A percentile compares a stretch with the other conserved stretches of the same genome.
phyloP scores from a whole-genome alignment of 2,329 filamentous ascomycete genomes.

The Epichloe uncinata region DNA sequence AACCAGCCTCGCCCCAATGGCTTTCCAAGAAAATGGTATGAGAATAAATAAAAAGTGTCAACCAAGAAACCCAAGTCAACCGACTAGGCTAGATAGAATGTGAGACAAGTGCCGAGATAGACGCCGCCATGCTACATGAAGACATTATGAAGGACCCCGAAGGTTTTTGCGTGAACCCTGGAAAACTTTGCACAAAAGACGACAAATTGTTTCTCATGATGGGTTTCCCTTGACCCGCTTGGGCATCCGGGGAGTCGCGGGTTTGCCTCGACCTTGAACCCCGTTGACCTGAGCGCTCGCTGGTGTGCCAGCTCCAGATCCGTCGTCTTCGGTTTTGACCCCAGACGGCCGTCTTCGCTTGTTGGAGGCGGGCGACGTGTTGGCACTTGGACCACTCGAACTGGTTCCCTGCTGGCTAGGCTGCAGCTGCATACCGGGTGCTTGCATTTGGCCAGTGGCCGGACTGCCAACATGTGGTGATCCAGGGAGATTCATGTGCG shows the following conservation, averaged over 20 bases:
- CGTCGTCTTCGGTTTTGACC: conserved; percentile 45
- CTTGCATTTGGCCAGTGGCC: conserved; percentile 48
- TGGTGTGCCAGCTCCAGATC: conserved; percentile 35
- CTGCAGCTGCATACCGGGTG: conserved; percentile 52
- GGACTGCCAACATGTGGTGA: conserved; percentile 50
- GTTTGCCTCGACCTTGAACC: conserved; percentile 35
- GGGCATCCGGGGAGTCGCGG: conserved; percentile 42
- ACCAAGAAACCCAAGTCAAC: conserved; percentile 4
- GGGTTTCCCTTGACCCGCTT: conserved; percentile 40
- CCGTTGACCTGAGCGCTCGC: conserved; percentile 37
- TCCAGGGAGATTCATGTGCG: conserved; percentile 48
- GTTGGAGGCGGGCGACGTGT: conserved; percentile 49
- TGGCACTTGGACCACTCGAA: conserved; percentile 53
- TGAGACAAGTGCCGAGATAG: conserved; percentile 14
- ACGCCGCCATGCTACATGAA: conserved; percentile 26
- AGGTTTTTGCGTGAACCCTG: conserved; percentile 4
- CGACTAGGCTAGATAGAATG: background rate
- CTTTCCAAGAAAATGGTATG: conserved; percentile 6
- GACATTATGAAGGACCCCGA: conserved; percentile 16
- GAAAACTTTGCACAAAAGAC: background rate
- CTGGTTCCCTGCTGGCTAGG: conserved; percentile 55
- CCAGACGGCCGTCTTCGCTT: conserved; percentile 44
- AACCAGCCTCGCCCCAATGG: background rate
- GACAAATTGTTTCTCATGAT: conserved; percentile 11
- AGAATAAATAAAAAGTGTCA: conserved; percentile 9